Percentiles rank a stretch among this genome's conserved stretches.
These are phyloP conservation scores for Bodo saltans DNA, from an alignment of 78 protist genomes.

Conservation along the genomic window DNA sequence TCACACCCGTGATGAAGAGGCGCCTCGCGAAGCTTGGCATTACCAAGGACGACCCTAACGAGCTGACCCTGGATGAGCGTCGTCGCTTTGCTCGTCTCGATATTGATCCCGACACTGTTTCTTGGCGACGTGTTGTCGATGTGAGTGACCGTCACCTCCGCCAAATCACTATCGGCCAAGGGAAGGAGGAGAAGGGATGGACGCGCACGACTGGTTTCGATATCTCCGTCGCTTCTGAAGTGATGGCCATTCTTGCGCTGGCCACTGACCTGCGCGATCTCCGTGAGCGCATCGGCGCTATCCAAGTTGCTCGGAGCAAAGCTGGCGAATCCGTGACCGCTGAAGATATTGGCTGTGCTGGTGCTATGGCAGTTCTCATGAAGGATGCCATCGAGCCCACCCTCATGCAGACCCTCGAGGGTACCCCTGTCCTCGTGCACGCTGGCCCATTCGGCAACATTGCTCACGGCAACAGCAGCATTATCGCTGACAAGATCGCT, in stretches of 20 bases:
- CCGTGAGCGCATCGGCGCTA: constrained; percentile 64
- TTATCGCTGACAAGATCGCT: constrained; percentile 88
- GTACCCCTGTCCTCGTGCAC: constrained; percentile 85
- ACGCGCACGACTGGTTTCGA: constrained; percentile 77
- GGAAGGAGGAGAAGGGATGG: constrained; percentile 71
- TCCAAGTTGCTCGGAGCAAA: constrained; percentile 57
- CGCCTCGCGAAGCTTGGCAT: constrained; percentile 79
- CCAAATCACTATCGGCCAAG: constrained; percentile 81
- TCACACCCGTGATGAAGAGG: constrained; percentile 70
- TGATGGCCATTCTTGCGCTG: constrained; percentile 95
- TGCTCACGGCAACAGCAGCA: constrained; percentile 90
- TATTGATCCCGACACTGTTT: constrained; percentile 85
- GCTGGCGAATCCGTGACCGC: constrained; percentile 80
- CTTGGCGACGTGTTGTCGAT: constrained; percentile 92
- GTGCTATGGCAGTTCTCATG: constrained; percentile 78
- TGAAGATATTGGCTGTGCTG: constrained; percentile 92
- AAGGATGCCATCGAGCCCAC: constrained; percentile 92
- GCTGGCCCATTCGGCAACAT: constrained; percentile 99
- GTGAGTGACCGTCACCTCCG: constrained; percentile 93
- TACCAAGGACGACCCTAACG: constrained; percentile 61
- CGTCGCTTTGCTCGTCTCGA: constrained; percentile 78
- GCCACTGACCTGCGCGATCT: constrained; percentile 64
- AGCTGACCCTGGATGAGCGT: constrained; percentile 59
- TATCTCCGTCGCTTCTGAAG: constrained; percentile 93
- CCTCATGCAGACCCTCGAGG: constrained; percentile 88